phyloP scores from a whole-genome alignment of 2,329 filamentous ascomycete species.

The Botryosphaeria agaves region DNA sequence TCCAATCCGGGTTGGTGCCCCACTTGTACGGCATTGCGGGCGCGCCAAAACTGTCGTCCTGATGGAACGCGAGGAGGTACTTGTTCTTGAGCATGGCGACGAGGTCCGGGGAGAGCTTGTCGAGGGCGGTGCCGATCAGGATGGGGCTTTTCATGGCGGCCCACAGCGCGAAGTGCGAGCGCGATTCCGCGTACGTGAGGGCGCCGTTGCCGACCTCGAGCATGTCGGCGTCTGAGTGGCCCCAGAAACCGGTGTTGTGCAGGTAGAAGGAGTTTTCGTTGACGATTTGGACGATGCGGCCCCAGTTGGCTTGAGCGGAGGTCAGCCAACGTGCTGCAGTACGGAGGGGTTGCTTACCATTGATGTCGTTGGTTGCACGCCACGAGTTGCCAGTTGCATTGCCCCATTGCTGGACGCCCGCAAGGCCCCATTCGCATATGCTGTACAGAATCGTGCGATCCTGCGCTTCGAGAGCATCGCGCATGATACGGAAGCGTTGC shows the following conservation, averaged over 20 bases:
- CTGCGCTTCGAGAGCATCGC: conserved; percentile 9
- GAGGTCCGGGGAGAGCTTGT: no score
- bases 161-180: conserved; percentile 23
- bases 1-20: conserved; percentile 32
- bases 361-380: conserved; percentile 12
- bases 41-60: conserved; percentile 24
- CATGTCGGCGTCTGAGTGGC: conserved; percentile 22
- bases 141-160: conserved; percentile 23
- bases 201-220: conserved; percentile 22
- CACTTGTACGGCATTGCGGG: conserved; percentile 23
- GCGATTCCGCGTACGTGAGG: conserved; percentile 13
- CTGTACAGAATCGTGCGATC: conserved; percentile 17
- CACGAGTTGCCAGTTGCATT: conserved; percentile 17
- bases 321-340: no score
- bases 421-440: conserved; percentile 20
- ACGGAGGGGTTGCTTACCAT: conserved; percentile 1
- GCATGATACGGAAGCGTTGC: conserved; percentile 7
- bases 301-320: conserved; percentile 4
- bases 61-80: conserved; percentile 26
- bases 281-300: conserved; percentile 14
- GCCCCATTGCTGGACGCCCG: conserved; percentile 16
- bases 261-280: conserved; percentile 19
- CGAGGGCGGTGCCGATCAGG: conserved; percentile 24
- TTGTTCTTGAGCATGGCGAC: conserved; percentile 22
- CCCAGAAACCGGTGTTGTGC: conserved; percentile 19